Evolutionary conservation across 345 rosid genomes (phyloP), one percentile per base, ranked within the genome.

Genomic region (Eucalyptus fibrosa): DNA sequence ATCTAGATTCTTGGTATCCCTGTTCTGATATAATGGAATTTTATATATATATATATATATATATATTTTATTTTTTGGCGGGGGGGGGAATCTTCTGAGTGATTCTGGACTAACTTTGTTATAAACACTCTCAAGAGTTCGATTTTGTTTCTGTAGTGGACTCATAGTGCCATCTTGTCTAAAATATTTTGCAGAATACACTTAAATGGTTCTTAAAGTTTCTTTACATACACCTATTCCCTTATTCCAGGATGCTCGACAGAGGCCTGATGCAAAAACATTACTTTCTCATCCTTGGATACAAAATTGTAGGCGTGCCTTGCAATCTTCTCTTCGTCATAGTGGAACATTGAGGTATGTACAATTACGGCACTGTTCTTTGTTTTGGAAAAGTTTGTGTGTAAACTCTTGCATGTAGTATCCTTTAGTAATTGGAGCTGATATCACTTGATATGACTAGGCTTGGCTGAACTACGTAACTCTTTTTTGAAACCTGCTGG

Each of bases 221-320:
- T 56, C 72, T 88, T 60, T 23, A 89, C 87, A 42, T 90, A 86
- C 77, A 47, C 69, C 12, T 53, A 34, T 51, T 86, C 91, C 90
- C 88, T 34, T 90, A 45, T 92, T 91, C 77, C 94, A 98, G 99
- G 99, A 98, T 95, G 96, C 99, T 86, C 95, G 99, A 87, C 97
- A 96, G 93, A 94, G 99, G 93, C 99, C 99, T 86, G 99, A 98
- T 95, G 99, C 99, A 87, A 97, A 98, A 93, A 96, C 99, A n/a
- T 89, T 98, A 88, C 99, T 98, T 90, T 98, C 99, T 91, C 99
- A 98, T 92, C 97, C 99, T 91, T 98, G 99, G 99, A 97, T 98
- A 93, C 95, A 93, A 89, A 97, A 96, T 89, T 96, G 93, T 90
- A 94, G 97, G 91, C 97, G 97, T 87, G 97, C 95, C 65, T 94